Base-by-base conservation (phyloP, 2,329 filamentous ascomycete genomes). In the Botrytis tulipae region DNA sequence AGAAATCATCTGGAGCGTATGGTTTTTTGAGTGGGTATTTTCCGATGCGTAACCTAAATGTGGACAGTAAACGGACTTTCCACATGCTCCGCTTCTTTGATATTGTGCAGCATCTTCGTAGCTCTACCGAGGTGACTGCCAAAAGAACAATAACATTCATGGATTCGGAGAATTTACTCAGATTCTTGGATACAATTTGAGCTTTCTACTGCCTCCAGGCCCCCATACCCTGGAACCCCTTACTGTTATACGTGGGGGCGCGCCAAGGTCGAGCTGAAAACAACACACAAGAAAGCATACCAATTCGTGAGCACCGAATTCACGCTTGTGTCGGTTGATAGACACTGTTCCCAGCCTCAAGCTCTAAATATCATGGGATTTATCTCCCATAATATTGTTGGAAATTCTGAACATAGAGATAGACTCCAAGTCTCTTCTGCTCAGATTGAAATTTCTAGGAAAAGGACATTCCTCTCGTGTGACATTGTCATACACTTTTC, bases 181-280 rank as follows among this genome's bases (percentile, higher is more conserved):
- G 54, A 57, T 3, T 67, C 12, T 18, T 42, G 46, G 16, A 8
- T 57, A 40, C 18, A 14, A 22, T 25, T 25, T 20, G 16, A 32
- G 54, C 29, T 54, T 29, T 32, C n/a, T 40, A 32, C 63, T 54
- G 40, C n/a, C 40, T 7, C 61, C 25, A 32, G 18, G 48, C 18
- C 18, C 46, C 46, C 65, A 20, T 37, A 20, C 18, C 16, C 46
- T 46, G 20, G 35, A 40, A n/a, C 65, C 48, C 65, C 48, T 54
- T 57, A 42, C 60, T 62, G 9, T n/a, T 57, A 22, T 72, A 32
- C 60, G 18, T 44, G 70, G 37, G 40, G 48, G 35, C 42, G 32
- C 42, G 70, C 60, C 70, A 66, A 72, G 70, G 22, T 66, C 18
- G 48, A 72, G 70, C 70, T 72, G 70, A 72, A 62, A 70, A 44